Evolutionary conservation across 2,329 filamentous ascomycete species (phyloP), one percentile per base, ranked within the genome.

Genomic region (Colletotrichum sp.): DNA sequence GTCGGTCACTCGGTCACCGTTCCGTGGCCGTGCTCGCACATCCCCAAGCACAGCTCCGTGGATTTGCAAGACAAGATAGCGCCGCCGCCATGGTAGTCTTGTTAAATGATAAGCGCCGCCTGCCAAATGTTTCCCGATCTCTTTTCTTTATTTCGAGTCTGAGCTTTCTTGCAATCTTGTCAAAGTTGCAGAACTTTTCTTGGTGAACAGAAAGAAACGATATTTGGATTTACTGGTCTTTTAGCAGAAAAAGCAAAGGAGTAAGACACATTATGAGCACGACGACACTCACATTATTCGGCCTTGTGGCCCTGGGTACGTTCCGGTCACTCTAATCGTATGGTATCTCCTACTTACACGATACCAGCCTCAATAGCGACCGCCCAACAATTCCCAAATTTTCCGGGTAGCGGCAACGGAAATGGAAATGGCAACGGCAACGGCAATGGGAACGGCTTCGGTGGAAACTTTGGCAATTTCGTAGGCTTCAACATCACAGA

Each of bases 401-500:
- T 65, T 8, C 74, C 74, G 5, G 70, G 72, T 22, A 75, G 49
- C 9, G 70, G 70, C 22, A 63, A 65, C 7, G 70, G 70, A 15
- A 63, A 70, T 16, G 61, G 69, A 12, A 69, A 69, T 16, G 71
- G 72, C 13, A 75, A 75, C 49, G 71, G 71, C 8, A 34, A 68
- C 49, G 71, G 71, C 8, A 34, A 68, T 27, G 71, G 72, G 7
- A 72, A 72, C 9, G 73, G 70, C 27, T 69, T 76, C 59, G 76
- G 76, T 9, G 74, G 74, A 15, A 74, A 69, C 36, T 76, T 76
- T 27, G 65, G 65, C 36, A 74, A 71, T 36, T 71, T 77, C 29
- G 36, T 76, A 9, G 80, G 80, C 64, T 82, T 85, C 79, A 81
- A 83, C 69, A 72, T 83, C 59, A 39, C 77, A 2, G 39, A 71